Evolutionary conservation across 2,329 filamentous ascomycete species (phyloP), one percentile per base, ranked within the genome.

Genomic region (Trichophyton equinum): DNA sequence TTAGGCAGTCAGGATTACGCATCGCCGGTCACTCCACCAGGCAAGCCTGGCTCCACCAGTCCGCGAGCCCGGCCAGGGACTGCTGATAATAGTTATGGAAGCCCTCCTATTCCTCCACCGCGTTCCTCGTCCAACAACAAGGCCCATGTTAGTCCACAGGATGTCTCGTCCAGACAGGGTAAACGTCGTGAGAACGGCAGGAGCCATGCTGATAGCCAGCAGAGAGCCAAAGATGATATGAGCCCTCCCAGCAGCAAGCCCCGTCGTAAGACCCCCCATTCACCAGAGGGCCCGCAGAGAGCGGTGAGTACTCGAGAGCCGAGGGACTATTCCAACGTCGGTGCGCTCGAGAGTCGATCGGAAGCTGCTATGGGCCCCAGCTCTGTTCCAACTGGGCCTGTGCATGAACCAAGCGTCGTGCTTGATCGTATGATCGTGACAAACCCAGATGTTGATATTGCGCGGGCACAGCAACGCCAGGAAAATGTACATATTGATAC

Each of bases 91-190:
- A 38, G 33, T 9, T 74, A 84, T 81, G 76, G 74, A 62, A 73
- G 73, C 33, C 84, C 87, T 59, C 86, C 88, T 25, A 81, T 89
- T 67, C 85, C 87, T 60, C 91, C 88, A 56, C 88, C 89, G 40
- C 84, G 91, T 69, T 91, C 88, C 6, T 95, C 91, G 13, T 94
- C 89, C 49, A 87, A 84, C 65, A 82, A 85, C 65, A 80, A 78
- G 76, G 68, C 66, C 66, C 73, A 76, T 64, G 74, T 76, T 64
- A 67, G 70, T 66, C 51, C 67, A 61, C 72, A 65, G 15, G 70
- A 72, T 30, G 70, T 76, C 15, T 73, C 75, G 8, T 38, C 33
- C 18, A 74, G 75, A 36, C 71, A 76, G 58, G 65, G 70, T 33
- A 77, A 70, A 66, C 73, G 69, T 62, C 71, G 70, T 33, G 74